Evolutionary conservation across 164 flowering plant genomes (phyloP).

Genomic region (Piper longum): DNA sequence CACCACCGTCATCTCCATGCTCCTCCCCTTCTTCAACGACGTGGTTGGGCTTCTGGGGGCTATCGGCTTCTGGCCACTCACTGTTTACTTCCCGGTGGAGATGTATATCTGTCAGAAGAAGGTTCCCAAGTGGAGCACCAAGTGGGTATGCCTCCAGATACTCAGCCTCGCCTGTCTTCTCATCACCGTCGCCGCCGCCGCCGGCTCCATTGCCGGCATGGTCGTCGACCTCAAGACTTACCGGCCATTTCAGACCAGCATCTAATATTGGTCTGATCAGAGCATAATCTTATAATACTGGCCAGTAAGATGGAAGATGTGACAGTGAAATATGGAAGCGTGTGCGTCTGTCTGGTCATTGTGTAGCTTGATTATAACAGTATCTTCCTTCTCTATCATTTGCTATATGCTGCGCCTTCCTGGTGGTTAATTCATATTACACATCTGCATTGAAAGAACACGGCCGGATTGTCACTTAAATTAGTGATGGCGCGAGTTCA

Average conservation of each 20-base stretch:
- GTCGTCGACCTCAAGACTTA: slow-evolving; percentile 31
- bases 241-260: slow-evolving; percentile 31
- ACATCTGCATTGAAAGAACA: too few relatives aligned
- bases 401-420: too few relatives aligned
- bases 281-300: too few relatives aligned
- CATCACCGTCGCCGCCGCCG: slow-evolving; percentile 47
- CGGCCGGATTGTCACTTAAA: too few relatives aligned
- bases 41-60: slow-evolving; percentile 62
- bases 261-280: slow-evolving; percentile 7
- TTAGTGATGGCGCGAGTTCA: too few relatives aligned
- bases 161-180: slow-evolving; percentile 44
- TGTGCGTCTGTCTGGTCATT: too few relatives aligned
- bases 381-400: too few relatives aligned
- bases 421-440: too few relatives aligned
- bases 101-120: slow-evolving; percentile 54
- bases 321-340: too few relatives aligned
- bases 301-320: too few relatives aligned
- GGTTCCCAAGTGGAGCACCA: slow-evolving; percentile 44
- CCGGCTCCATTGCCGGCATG: slow-evolving; percentile 49
- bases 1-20: slow-evolving; percentile 59
- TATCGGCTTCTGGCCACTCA: slow-evolving; percentile 62
- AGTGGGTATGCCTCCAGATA: slow-evolving; percentile 47
- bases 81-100: slow-evolving; percentile 65
- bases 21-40: slow-evolving; percentile 67
- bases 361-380: too few relatives aligned